Evolutionary conservation across 1,284 basidiomycete genomes (phyloP), one percentile per base, ranked within the genome.

Genomic region (Anthracocystis setariae): DNA sequence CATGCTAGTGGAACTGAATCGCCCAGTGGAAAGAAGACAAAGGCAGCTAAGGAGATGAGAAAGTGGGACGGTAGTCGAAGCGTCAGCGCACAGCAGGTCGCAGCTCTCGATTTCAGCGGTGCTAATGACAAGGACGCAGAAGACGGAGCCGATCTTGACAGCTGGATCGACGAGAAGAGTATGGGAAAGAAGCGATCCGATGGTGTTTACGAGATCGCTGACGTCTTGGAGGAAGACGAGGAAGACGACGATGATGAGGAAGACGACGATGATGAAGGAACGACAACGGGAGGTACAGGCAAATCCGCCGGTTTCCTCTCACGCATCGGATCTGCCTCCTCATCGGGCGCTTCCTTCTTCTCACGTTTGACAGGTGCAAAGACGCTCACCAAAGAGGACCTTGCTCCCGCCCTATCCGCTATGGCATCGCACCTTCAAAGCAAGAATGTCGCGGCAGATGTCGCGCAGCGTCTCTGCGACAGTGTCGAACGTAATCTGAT

Each of bases 361-460:
- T 76, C 78, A 0, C 87, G 92, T 25, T 85, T 98, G 63, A 94
- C 80, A 1, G 79, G 83, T 7, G 71, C 89, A 21, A 94, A 93
- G 43, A 87, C 90, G 2, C 85, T 99, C 43, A 92, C 91, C 0
- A 87, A 91, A 59, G 87, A 89, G 40, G 94, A 98, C 82, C 84
- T 98, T 38, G 88, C 89, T 67, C 94, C 95, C 5, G 92, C 96
- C 0, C 84, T 98, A 23, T 90, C 91, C 43, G 91, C 90, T 20
- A 98, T 98, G 94, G 93, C 95, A 82, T 91, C 94, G 69, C 95
- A 98, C 83, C 86, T 98, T 46, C 97, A 98, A 92, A 90, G 92
- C 85, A 98, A 98, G 86, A 99, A 99, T 78, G 96, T 99, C 2
- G 96, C 96, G 8, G 92, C 89, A 83, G 93, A 96, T 60, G 96